Base-by-base conservation (phyloP, 1,284 basidiomycete species). In the Ganoderma boninense region DNA sequence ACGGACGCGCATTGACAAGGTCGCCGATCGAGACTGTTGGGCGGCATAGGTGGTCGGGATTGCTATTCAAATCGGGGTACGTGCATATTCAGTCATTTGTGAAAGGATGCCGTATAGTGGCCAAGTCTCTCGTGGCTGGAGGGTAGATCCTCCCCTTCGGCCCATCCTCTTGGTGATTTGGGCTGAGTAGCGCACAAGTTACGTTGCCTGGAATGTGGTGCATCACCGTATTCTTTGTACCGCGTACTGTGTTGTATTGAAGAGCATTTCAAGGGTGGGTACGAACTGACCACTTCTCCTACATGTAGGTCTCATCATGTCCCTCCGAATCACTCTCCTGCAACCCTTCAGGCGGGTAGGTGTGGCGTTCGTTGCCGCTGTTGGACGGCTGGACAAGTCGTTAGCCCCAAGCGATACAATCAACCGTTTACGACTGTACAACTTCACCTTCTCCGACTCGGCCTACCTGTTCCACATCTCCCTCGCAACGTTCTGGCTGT, bases 371-470 rank as follows among this genome's bases (percentile, higher is more conserved):
- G 66, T 86, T 13, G 86, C 88, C 14, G 92, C 86, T 1, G 85
- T 91, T 13, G 87, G 83, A 40, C 89, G 94, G 10, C 84, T 96
- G 29, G 94, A 96, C 85, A 92, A 92, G 78, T 94, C 92, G 0
- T 77, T 94, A 18, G 90, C 91, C 38, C 94, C 95, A 0, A 79
- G 82, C 26, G 87, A 92, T 71, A 94, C 93, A 0, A 75, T 96
- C n/a, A 78, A 84, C 42, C 87, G 89, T 66, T 82, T 96, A 40
- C 84, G 84, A 43, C 82, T 86, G 40, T 89, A 95, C 79, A 80
- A 84, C 60, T 95, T 91, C 80, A 87, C 86, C 1, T 76, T 85
- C 52, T 82, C 85, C 29, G 93, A 95, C 80, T 83, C 83, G 63
- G 80, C 92, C 65, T 90, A 93, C 79, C 71, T 91, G 62, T 86